Evolutionary conservation across 2,329 filamentous ascomycete species (phyloP).

Genomic region (Cladosporium sp.): DNA sequence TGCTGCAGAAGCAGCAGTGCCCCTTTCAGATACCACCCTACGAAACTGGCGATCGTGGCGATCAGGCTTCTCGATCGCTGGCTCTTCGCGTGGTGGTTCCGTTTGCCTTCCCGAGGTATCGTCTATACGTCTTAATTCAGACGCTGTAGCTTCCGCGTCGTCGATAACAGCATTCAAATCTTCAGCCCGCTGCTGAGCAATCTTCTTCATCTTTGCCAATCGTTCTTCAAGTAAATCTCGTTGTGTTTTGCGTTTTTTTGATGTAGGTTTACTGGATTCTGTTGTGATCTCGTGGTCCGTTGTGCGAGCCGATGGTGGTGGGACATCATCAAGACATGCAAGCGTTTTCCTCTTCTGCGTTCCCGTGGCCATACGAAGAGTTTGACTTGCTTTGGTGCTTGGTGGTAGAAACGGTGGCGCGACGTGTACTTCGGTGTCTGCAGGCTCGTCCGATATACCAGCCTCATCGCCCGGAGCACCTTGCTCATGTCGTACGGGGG

Average conservation of each 20-base stretch:
- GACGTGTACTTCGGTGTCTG: constrained; percentile 11
- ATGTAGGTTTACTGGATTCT: not conserved
- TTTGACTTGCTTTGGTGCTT: constrained; percentile 22
- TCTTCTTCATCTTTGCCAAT: constrained; percentile 27
- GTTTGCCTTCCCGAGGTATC: not conserved
- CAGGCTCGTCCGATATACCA: constrained; percentile 17
- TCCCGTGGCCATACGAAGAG: constrained; percentile 36
- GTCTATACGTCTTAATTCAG: constrained; percentile 11
- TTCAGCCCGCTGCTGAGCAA: constrained; percentile 15
- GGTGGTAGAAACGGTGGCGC: constrained; percentile 6
- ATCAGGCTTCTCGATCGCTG: not conserved
- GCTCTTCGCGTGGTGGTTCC: not conserved
- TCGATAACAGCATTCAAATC: constrained; percentile 11
- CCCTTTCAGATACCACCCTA: constrained; percentile 19
- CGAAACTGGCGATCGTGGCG: constrained; percentile 18
- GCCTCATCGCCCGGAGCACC: not conserved
- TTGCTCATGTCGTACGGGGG: not conserved
- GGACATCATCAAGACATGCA: constrained; percentile 37
- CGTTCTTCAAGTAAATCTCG: constrained; percentile 26
- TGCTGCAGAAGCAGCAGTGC: constrained; percentile 2
- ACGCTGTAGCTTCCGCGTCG: constrained; percentile 2
- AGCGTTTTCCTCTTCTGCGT: constrained; percentile 38
- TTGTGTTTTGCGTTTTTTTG: constrained; percentile 16
- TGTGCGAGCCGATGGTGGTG: not conserved
- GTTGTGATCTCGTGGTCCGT: not conserved